Conservation (phyloP, 2,329 filamentous ascomycete genomes). For the Aspergillus fischeri region DNA sequence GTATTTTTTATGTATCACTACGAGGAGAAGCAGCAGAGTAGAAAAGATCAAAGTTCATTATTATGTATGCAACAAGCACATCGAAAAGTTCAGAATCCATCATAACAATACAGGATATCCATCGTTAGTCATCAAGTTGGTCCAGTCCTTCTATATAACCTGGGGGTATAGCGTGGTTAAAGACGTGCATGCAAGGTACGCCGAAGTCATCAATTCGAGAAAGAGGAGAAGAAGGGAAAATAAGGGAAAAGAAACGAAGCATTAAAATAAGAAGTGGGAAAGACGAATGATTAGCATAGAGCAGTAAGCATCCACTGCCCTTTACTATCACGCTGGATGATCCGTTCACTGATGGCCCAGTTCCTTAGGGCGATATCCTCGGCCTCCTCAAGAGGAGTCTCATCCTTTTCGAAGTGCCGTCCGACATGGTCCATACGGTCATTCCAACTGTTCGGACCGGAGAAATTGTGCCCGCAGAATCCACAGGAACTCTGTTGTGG, state of each 20-base stretch:
- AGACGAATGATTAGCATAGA: constrained; percentile 7
- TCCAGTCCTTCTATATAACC: not conserved
- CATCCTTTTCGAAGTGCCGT: constrained; percentile 66
- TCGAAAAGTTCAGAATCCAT: not conserved
- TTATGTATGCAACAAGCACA: not conserved
- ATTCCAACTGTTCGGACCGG: constrained; percentile 67
- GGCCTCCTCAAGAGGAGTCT: constrained; percentile 25
- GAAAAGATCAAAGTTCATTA: not conserved
- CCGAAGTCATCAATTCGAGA: not conserved
- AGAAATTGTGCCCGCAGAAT: constrained; percentile 59
- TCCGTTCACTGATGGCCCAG: constrained; percentile 38
- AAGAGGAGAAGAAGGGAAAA: not conserved
- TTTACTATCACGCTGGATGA: constrained; percentile 18
- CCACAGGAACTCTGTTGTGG: constrained; percentile 59
- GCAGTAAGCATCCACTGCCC: constrained; percentile 20
- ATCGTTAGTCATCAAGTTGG: not conserved
- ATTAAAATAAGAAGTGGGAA: not conserved
- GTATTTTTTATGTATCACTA: not conserved
- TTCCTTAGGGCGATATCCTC: constrained; percentile 40
- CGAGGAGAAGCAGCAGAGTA: not conserved
- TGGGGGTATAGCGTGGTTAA: not conserved
- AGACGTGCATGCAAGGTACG: not conserved
- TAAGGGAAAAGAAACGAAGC: constrained; percentile 23
- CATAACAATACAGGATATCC: not conserved
- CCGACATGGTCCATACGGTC: constrained; percentile 84